Percentiles rank a stretch among this genome's conserved stretches.
These are phyloP conservation scores for Lactuca sativa DNA, from an alignment of 129 eudicot genomes.

Conservation along the genomic window DNA sequence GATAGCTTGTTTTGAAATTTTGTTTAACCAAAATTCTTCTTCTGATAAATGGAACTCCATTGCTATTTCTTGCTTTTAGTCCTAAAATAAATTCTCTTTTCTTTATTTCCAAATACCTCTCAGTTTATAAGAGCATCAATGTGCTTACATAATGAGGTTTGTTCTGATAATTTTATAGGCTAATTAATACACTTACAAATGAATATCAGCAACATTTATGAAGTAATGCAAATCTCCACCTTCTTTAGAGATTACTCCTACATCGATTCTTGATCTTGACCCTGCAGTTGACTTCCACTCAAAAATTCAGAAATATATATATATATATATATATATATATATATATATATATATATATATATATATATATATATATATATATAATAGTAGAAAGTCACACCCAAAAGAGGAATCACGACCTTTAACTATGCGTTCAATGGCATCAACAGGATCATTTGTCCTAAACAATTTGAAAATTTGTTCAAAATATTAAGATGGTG, in stretches of 20 bases:
- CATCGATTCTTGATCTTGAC: slow-evolving; percentile 70
- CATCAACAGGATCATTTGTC: slow-evolving; percentile 78
- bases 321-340: neutral
- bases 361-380: neutral
- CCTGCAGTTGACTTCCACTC: slow-evolving; percentile 48
- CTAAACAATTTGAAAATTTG: slow-evolving; percentile 39
- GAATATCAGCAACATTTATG: slow-evolving; percentile 91
- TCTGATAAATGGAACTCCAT: too few species aligned
- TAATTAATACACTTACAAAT: slow-evolving; percentile 60
- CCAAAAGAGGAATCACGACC: slow-evolving; percentile 46
- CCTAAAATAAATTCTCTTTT: neutral
- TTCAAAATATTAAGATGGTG: slow-evolving; percentile 21
- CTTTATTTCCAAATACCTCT: slow-evolving; percentile 3
- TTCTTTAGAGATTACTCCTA: slow-evolving; percentile 70
- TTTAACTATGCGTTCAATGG: slow-evolving; percentile 88
- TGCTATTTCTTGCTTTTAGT: too few species aligned
- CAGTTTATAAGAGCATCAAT: too few species aligned
- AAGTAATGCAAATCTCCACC: slow-evolving; percentile 81
- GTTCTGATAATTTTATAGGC: slow-evolving; percentile 5
- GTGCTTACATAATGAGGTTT: neutral
- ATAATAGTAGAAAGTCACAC: slow-evolving; percentile 17
- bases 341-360: neutral
- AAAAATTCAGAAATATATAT: slow-evolving; percentile 8
- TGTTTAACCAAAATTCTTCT: too few species aligned
- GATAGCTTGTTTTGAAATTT: too few species aligned